Evolutionary conservation across 441 rosid genomes (phyloP), one percentile per base, ranked within the genome.

Genomic region (Croton setiger): DNA sequence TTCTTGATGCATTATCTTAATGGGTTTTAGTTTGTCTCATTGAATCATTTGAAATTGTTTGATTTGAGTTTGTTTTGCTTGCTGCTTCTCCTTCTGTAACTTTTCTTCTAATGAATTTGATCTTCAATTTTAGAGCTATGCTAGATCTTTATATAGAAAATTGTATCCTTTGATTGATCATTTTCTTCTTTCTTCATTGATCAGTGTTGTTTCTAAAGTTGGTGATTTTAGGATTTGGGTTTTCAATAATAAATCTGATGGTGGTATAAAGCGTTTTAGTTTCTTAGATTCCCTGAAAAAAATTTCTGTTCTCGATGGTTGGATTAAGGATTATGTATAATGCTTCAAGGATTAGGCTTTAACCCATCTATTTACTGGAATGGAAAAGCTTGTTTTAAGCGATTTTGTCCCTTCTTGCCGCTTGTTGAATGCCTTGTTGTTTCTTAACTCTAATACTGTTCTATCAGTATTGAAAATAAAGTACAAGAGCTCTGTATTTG

Each of bases 81-180:
- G 39, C 5, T 55, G 23, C 23, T 27, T 2, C 21, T 63, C 14
- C 49, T 23, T 51, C 9, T 17, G 8, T 39, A 10, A 5, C 53
- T 51, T 2, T 44, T 13, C 35, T 23, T 52, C 31, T 39, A 39
- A 15, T 58, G 41, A 48, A 60, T n/a, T 61, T 59, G 60, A 39
- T 69, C 70, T 58, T 65, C 51, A 18, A 72, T 23, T 71, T 64
- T 64, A 17, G 13, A 68, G 49, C 35, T 14, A n/a, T 51, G 55
- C 52, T 55, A 68, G 81, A 57, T 72, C 70, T 66, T 64, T 15
- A 15, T 27, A n/a, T 67, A 4, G 58, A 33, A 39, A 65, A 66
- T 5, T 21, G 20, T 60, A 21, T 21, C 10, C 13, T 56, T 39
- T 27, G 1, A 27, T 39, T 27, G 1, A 27, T 27, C 31, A 27